Conservation (phyloP, 805 yeast species). For the Lipomyces sp. region DNA sequence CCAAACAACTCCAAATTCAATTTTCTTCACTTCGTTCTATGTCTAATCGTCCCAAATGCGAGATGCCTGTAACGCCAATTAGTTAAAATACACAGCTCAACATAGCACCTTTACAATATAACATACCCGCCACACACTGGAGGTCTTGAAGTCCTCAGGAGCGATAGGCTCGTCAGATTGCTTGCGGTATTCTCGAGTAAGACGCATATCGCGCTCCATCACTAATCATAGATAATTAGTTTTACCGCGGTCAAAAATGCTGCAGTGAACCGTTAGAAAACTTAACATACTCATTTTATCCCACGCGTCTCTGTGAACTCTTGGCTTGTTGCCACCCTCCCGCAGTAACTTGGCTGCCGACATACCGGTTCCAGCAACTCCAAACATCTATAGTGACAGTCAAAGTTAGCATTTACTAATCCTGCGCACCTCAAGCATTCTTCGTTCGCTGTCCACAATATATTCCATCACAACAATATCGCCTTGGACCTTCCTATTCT, state of each 20-base stretch:
- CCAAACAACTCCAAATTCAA: not conserved
- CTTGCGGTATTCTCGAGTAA: constrained; percentile 76
- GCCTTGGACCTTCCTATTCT: no score
- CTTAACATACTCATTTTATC: constrained; percentile 30
- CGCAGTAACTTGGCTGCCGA: constrained; percentile 51
- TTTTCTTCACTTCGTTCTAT: not conserved
- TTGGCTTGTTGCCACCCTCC: constrained; percentile 51
- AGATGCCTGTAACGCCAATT: constrained; percentile 1
- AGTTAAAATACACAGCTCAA: not conserved
- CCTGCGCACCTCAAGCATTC: not conserved
- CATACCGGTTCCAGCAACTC: constrained; percentile 59
- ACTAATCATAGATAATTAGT: constrained; percentile 38
- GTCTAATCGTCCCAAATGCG: constrained; percentile 11
- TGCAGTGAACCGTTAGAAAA: not conserved
- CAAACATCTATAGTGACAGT: constrained; percentile 21
- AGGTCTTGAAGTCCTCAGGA: constrained; percentile 78
- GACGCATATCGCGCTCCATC: constrained; percentile 75
- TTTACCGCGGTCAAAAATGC: not conserved
- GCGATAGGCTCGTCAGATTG: constrained; percentile 70
- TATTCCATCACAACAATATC: no score
- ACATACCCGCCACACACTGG: constrained; percentile 52
- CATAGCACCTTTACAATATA: not conserved
- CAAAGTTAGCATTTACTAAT: not conserved
- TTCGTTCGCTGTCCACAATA: no score
- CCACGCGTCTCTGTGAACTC: constrained; percentile 35